Evolutionary conservation across 306 rosid species (phyloP), one percentile per base, ranked within the genome.

Genomic region (Sicyos edulis): DNA sequence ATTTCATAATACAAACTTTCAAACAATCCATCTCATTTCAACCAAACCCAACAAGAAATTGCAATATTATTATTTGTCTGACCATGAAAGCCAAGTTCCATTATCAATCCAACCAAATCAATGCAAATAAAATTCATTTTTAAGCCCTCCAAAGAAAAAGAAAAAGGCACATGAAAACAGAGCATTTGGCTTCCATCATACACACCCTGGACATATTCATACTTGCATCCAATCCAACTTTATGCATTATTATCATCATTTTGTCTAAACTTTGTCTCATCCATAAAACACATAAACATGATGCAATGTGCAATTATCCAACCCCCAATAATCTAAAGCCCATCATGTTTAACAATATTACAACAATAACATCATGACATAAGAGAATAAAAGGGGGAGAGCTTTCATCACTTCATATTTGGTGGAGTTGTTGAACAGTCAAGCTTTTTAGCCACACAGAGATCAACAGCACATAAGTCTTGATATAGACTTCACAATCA

Each of bases 361-460:
- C 72, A 47, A 67, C 42, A 21, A 21, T 47, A 67, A 67, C 72
- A 66, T 66, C 14, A 17, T n/a, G 5, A 16, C 50, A 37, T 17
- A 4, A 16, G 4, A 8, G 20, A 16, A 8, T 8, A 13, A 15
- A 22, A 51, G 17, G 14, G 54, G 14, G 54, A 16, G 56, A 68
- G 71, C 19, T 44, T 45, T 45, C 72, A 66, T 66, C 72, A 66
- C 72, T 66, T 5, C 58, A 21, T 15, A 26, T 68, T 68, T 68
- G 73, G 73, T 68, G 73, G 73, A 68, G 73, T 68, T 13, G 73
- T 50, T 68, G 58, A 49, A 49, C 56, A 49, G 73, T 68, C 44
- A 24, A 22, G 58, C 57, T 50, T 47, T 47, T 24, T 68, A 34
- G 44, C 73, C 73, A 68, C 15, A 8, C 8, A 50, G 45, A 68